phyloP scores from a whole-genome alignment of 2,329 filamentous ascomycete species.

The Pseudophaeomoniella oleicola region DNA sequence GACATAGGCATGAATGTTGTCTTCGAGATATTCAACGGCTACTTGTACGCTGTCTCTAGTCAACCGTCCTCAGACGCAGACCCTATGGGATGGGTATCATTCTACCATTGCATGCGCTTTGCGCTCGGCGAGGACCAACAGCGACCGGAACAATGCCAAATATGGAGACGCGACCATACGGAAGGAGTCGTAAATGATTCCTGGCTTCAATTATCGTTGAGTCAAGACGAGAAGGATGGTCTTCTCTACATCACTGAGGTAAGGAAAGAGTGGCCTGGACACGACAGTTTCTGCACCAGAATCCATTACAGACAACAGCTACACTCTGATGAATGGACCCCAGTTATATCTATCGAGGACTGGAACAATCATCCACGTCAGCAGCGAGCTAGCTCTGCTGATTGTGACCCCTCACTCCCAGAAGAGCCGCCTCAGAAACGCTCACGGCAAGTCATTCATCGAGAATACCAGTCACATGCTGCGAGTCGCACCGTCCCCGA shows the following conservation, averaged over 20 bases:
- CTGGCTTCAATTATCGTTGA: slow-evolving; percentile 53
- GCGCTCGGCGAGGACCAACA: slow-evolving; percentile 31
- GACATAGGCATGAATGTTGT: slow-evolving; percentile 55
- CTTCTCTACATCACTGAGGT: slow-evolving; percentile 50
- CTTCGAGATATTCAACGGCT: slow-evolving; percentile 52
- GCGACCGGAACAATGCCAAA: slow-evolving; percentile 32
- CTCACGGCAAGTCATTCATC: slow-evolving; percentile 22
- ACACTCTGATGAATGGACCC: slow-evolving; percentile 14
- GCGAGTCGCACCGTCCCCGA: slow-evolving; percentile 16
- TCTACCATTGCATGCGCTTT: slow-evolving; percentile 54
- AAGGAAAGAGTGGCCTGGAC: slow-evolving; percentile 51
- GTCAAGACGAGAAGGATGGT: slow-evolving; percentile 44
- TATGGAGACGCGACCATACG: slow-evolving; percentile 52
- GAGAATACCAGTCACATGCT: slow-evolving; percentile 19
- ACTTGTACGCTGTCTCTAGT: slow-evolving; percentile 59
- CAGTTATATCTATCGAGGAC: slow-evolving; percentile 3
- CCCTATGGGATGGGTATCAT: slow-evolving; percentile 52
- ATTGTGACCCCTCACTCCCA: slow-evolving; percentile 8
- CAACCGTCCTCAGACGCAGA: slow-evolving; percentile 47
- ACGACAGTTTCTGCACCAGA: slow-evolving; percentile 42
- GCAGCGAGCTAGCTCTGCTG: slow-evolving; percentile 4
- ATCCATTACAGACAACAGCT: slow-evolving; percentile 47
- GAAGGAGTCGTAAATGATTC: slow-evolving; percentile 62
- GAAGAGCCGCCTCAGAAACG: slow-evolving; percentile 17
- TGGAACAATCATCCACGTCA: slow-evolving; percentile 1